Conservation (phyloP, 2,329 filamentous ascomycete species). For the Hypoxylon sp. region DNA sequence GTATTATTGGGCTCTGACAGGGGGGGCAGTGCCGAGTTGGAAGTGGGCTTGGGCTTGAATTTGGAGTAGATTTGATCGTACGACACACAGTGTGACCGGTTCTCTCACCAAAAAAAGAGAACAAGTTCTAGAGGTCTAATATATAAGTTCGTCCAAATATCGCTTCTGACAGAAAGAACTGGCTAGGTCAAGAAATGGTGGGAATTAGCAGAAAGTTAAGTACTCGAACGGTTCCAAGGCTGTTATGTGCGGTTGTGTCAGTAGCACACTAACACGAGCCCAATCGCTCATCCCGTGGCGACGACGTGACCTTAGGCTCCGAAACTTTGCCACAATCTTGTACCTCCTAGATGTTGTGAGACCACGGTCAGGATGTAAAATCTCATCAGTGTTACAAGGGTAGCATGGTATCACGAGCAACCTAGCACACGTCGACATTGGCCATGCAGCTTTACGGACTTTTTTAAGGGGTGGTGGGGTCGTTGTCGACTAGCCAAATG, state of each 20-base stretch:
- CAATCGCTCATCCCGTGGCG: slow-evolving; percentile 41
- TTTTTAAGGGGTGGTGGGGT: slow-evolving; percentile 29
- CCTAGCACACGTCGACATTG: slow-evolving; percentile 38
- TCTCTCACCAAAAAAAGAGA: slow-evolving; percentile 20
- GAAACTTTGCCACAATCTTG: slow-evolving; percentile 44
- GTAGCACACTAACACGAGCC: slow-evolving; percentile 41
- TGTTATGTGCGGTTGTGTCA: slow-evolving; percentile 26
- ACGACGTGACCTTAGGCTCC: slow-evolving; percentile 45
- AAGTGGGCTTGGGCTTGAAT: slow-evolving; percentile 12
- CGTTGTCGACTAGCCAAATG: slow-evolving; percentile 12
- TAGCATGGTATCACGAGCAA: slow-evolving; percentile 40
- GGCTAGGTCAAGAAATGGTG: slow-evolving; percentile 8
- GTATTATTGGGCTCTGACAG: slow-evolving; percentile 15
- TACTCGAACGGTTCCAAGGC: slow-evolving; percentile 27
- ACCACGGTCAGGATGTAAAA: slow-evolving; percentile 39
- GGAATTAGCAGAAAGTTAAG: slow-evolving; percentile 34
- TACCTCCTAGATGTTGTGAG: slow-evolving; percentile 37
- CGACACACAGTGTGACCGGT: slow-evolving; percentile 23
- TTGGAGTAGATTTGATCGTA: slow-evolving; percentile 6
- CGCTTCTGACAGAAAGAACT: slow-evolving; percentile 15
- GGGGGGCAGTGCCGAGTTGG: slow-evolving; percentile 5
- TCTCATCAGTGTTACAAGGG: slow-evolving; percentile 39
- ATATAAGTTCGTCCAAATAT: slow-evolving; percentile 27
- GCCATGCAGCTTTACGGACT: slow-evolving; percentile 33
- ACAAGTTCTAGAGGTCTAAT: slow-evolving; percentile 24